Percentiles rank a stretch among this genome's conserved stretches.
Evolutionary conservation across 345 rosid genomes (phyloP).

Genomic region (Eucalyptus pauciflora): DNA sequence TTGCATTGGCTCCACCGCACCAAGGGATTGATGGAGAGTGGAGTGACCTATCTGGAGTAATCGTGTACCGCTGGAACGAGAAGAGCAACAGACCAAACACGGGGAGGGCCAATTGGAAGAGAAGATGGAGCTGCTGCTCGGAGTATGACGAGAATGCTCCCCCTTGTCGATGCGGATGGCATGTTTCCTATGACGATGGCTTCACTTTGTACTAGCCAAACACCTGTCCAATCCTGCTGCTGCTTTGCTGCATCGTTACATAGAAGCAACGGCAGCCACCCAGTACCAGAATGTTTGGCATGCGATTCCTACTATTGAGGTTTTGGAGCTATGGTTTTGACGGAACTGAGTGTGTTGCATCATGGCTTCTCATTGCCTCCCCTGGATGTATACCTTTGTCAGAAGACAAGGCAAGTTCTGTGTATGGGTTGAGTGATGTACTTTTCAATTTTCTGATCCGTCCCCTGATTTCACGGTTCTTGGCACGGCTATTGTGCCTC

Average conservation of each 20-base stretch:
- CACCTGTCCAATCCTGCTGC: background rate
- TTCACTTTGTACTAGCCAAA: constrained; percentile 23
- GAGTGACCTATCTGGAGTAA: constrained; percentile 45
- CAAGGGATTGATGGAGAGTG: constrained; percentile 61
- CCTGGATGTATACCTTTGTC: background rate
- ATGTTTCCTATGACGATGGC: constrained; percentile 54
- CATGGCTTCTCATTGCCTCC: background rate
- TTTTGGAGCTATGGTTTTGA: background rate
- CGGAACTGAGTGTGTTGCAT: background rate
- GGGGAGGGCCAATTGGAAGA: constrained; percentile 37
- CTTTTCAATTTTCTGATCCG: background rate
- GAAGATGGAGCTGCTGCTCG: constrained; percentile 46
- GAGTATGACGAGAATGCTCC: constrained; percentile 42
- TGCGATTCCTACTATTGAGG: background rate
- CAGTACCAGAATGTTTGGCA: background rate
- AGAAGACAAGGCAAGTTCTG: background rate
- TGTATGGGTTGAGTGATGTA: background rate
- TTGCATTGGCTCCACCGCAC: constrained; percentile 50
- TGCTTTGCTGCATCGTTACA: background rate
- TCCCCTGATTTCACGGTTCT: background rate
- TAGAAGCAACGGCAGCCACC: background rate
- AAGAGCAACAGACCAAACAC: constrained; percentile 32
- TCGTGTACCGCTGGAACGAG: constrained; percentile 51
- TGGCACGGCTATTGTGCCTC: background rate
- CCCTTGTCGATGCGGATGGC: constrained; percentile 40